Conservation (phyloP, 1,284 basidiomycete genomes). For the Ganoderma meredithae region DNA sequence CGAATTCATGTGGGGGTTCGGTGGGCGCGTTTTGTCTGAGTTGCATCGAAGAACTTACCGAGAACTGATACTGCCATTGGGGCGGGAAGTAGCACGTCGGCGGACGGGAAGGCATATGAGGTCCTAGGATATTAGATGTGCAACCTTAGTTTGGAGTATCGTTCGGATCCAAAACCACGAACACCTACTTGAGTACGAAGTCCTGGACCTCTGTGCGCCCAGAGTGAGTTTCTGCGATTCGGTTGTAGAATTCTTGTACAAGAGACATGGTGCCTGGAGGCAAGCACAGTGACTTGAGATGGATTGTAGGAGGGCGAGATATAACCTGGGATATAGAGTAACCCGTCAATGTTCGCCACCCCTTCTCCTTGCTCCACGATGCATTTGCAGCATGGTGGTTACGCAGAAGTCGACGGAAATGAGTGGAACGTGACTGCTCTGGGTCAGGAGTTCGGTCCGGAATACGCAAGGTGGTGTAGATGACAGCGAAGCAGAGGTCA, state of each 20-base stretch:
- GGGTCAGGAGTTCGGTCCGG: neutral
- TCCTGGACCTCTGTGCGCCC: conserved; percentile 17
- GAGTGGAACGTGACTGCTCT: neutral
- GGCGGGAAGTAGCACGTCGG: conserved; percentile 21
- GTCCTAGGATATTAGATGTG: neutral
- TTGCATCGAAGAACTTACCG: neutral
- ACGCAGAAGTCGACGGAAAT: conserved; percentile 2
- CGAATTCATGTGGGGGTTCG: neutral
- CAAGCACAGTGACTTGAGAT: neutral
- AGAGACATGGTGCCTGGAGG: conserved; percentile 9
- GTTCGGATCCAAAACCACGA: too few relatives aligned
- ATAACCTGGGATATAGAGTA: neutral
- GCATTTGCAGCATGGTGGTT: neutral
- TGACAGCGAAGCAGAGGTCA: neutral
- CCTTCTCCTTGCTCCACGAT: neutral
- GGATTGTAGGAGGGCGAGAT: neutral
- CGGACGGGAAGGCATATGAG: conserved; percentile 21
- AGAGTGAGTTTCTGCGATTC: conserved; percentile 17
- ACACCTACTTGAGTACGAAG: conserved; percentile 17
- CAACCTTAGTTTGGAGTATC: neutral
- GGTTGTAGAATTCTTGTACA: conserved; percentile 14
- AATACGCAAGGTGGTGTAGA: neutral
- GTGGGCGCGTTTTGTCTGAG: neutral
- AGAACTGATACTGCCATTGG: conserved; percentile 23
- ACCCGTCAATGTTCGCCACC: neutral